Percentiles rank a stretch among this genome's conserved stretches.
phyloP scores from a whole-genome alignment of 148 eudicot genomes.

The Rhododendron henanense region DNA sequence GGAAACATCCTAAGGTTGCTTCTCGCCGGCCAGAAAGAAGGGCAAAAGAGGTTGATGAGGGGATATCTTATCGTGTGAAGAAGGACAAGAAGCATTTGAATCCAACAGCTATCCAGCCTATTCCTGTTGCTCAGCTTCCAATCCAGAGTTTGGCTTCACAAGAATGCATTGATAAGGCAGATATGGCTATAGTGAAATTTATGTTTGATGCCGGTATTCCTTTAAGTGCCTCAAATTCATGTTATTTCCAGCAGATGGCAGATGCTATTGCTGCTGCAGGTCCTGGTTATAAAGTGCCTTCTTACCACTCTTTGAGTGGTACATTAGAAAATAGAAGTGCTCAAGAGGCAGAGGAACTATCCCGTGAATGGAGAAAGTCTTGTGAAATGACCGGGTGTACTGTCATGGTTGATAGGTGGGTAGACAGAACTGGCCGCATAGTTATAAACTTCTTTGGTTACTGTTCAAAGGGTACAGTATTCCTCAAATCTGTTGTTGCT shows the following conservation, averaged over 20 bases:
- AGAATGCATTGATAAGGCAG: conserved; percentile 17
- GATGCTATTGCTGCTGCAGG: conserved; percentile 16
- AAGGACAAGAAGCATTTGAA: conserved; percentile 10
- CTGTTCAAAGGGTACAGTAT: conserved; percentile 19
- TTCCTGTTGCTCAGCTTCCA: background rate
- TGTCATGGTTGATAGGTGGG: conserved; percentile 30
- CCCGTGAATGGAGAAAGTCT: conserved; percentile 1
- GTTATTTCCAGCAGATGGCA: conserved; percentile 13
- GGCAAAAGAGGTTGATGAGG: conserved; percentile 4
- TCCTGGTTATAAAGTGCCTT: conserved; percentile 18
- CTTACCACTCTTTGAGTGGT: conserved; percentile 2
- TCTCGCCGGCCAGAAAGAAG: background rate
- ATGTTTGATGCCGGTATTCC: conserved; percentile 20
- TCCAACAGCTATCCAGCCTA: background rate
- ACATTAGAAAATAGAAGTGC: conserved; percentile 8
- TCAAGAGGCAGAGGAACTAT: conserved; percentile 4
- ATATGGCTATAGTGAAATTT: conserved; percentile 18
- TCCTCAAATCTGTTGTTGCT: conserved; percentile 22
- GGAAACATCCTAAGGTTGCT: background rate
- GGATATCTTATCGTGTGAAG: conserved; percentile 5
- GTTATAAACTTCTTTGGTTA: conserved; percentile 22
- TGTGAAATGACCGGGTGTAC: conserved; percentile 26
- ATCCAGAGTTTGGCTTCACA: conserved; percentile 1
- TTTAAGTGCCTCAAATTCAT: conserved; percentile 15
- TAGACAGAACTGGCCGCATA: background rate